Evolutionary conservation across 176 grass and related monocot genomes (phyloP), one percentile per base, ranked within the genome.

Genomic region (Paspalum vaginatum): DNA sequence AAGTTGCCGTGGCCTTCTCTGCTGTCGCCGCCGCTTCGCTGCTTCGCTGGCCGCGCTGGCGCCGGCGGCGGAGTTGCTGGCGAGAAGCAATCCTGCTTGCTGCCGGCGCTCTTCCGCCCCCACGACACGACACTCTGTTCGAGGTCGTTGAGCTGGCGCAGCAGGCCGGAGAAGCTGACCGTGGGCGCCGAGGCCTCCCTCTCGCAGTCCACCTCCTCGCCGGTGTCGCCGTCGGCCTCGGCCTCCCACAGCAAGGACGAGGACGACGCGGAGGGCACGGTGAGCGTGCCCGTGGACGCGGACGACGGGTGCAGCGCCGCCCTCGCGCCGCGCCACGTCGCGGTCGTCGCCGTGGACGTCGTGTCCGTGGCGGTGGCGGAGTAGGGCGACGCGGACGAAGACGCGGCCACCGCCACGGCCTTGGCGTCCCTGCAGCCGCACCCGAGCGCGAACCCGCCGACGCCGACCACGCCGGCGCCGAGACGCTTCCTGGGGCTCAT

Each of bases 341-440:
- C 72, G n/a, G 86, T 63, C 54, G 83, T 79, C 21, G 70, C 61
- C 7, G 91, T 85, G 51, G 81, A 86, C 69, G 89, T 69, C 7
- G 42, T 43, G 39, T 81, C 81, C 8, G 77, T 87, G 15, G 59
- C 66, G 6, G 85, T 83, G 14, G 57, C 72, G 4, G 86, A 84
- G 54, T 83, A 79, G 51, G 81, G 81, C 18, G 81, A 83, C 76
- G 61, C 27, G 76, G 76, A 18, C 38, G 79, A 39, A 26, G 79
- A 54, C 17, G 65, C 52, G 26, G 68, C 79, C 25, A 90, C 88
- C 0, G 86, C 90, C 47, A 92, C 93, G 14, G 89, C 79, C 74
- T 86, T 90, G 71, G 87, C 72, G 62, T 92, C 87, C 68, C 75
- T 85, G 87, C 93, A 95, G 6, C 87, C 79, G 67, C 90, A 95